Evolutionary conservation across 192 early-diverging fungal species (phyloP).

Genomic region (Podila clonocystis): DNA sequence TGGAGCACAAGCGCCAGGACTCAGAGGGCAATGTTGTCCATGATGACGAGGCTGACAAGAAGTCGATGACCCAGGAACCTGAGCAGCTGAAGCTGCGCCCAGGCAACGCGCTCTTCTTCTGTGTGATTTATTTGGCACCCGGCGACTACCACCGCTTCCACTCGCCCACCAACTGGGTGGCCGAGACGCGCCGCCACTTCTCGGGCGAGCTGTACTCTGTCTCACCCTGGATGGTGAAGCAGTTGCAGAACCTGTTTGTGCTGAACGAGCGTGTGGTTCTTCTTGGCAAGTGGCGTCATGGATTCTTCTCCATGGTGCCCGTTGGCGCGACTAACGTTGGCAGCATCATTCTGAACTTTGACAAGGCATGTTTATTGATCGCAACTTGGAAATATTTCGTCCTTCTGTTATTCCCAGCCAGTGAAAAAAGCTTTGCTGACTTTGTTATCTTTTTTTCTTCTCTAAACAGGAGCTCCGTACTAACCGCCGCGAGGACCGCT

Average conservation of each 20-base stretch:
- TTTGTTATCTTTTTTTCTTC: background rate
- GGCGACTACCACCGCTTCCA: slow-evolving; percentile 99
- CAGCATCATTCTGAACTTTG: slow-evolving; percentile 94
- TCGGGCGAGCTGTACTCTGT: slow-evolving; percentile 94
- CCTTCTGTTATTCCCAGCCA: background rate
- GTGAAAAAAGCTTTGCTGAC: background rate
- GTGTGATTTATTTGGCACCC: slow-evolving; percentile 96
- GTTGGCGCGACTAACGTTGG: slow-evolving; percentile 99
- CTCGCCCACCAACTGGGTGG: slow-evolving; percentile 95
- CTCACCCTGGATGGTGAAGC: slow-evolving; percentile 88
- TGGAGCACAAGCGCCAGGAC: slow-evolving; percentile 52
- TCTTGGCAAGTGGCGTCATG: slow-evolving; percentile 91
- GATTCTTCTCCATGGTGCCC: slow-evolving; percentile 96
- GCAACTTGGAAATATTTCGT: too few relatives aligned
- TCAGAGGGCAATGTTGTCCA: slow-evolving; percentile 48
- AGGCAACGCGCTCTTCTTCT: slow-evolving; percentile 86
- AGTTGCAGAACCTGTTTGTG: slow-evolving; percentile 91
- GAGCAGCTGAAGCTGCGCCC: slow-evolving; percentile 18
- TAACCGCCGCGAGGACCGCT: slow-evolving; percentile 67
- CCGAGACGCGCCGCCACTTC: slow-evolving; percentile 90
- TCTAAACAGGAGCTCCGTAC: slow-evolving; percentile 65
- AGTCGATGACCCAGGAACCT: slow-evolving; percentile 12
- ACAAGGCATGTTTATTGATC: slow-evolving; percentile 62
- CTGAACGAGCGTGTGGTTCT: slow-evolving; percentile 97
- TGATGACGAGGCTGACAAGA: slow-evolving; percentile 28